Base-by-base conservation (phyloP, 129 eudicot species). In the Centella asiatica region DNA sequence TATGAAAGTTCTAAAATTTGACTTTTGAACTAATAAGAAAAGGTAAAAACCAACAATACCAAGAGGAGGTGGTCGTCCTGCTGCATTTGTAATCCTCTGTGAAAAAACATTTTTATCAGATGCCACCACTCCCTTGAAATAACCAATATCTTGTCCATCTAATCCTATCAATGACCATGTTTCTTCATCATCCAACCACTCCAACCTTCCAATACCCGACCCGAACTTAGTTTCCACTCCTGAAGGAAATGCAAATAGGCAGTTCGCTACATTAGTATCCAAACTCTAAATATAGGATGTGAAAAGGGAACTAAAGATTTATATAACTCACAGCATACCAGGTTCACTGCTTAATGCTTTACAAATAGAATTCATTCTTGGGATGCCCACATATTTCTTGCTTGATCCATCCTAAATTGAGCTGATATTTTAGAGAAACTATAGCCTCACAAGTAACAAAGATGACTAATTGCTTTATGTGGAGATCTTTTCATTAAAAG, bases 301-400 rank as follows among this genome's bases (percentile, higher is more conserved):
- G 0, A 28, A 4, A 61, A 44, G 22, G 25, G 15, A 54, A 64
- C 59, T 23, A 24, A 31, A 19, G 26, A 34, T 69, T 14, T 29
- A 42, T 27, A 12, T 28, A 28, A 33, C 52, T 53, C 44, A 56
- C 20, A 36, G 24, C 55, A 36, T 72, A 82, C 96, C 99, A 69
- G 92, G 80, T 62, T 87, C 99, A 5, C 62, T 57, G 83, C 84
- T 78, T 65, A 93, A 80, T 44, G 89, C 86, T 79, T 63, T 82
- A 82, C 96, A 87, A 58, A 93, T 82, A 45, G 99, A 87, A 76
- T 93, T 93, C 99, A 93, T 93, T 59, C 96, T 95, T 7, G 99
- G 96, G 46, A 87, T 50, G 47, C 96, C 99, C 40, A 87, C 92
- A 76, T 77, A 92, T 75, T 79, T 92, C 84, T 78, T 84, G 76